These are phyloP conservation scores for Gentiana straminea DNA, from an alignment of 257 asterid genomes.

Conservation along the genomic window DNA sequence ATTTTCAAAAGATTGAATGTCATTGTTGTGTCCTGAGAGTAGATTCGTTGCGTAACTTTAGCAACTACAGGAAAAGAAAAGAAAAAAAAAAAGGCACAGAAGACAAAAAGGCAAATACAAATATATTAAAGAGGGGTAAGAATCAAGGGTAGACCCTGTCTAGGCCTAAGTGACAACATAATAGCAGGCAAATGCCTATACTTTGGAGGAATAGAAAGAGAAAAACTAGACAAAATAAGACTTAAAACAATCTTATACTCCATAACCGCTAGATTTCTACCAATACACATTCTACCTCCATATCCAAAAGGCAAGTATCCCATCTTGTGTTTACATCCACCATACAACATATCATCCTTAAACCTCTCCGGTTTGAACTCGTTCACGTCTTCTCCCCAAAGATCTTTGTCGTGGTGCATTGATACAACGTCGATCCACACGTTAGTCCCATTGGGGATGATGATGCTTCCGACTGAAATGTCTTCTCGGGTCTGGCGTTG, in stretches of 20 bases:
- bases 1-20: too few species aligned
- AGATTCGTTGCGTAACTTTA: too few species aligned
- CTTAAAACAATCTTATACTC: constrained; percentile 67
- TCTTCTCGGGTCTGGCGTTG: constrained; percentile 73
- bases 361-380: constrained; percentile 76
- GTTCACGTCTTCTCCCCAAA: constrained; percentile 73
- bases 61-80: too few species aligned
- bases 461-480: constrained; percentile 34
- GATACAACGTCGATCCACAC: constrained; percentile 85
- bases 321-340: constrained; percentile 84
- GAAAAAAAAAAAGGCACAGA: too few species aligned
- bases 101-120: too few species aligned
- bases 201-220: constrained; percentile 53
- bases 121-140: constrained; percentile 26
- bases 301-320: constrained; percentile 84
- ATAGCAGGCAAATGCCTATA: constrained; percentile 57
- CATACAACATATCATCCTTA: constrained; percentile 26
- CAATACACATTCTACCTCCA: constrained; percentile 91
- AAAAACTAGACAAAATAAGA: constrained; percentile 46
- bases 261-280: constrained; percentile 56
- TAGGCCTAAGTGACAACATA: constrained; percentile 78
- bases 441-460: constrained; percentile 68
- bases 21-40: too few species aligned
- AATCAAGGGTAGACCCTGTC: constrained; percentile 58
- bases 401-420: constrained; percentile 55